phyloP scores from a whole-genome alignment of 1,284 basidiomycete genomes.

The Cryptococcus jaspeensis region DNA sequence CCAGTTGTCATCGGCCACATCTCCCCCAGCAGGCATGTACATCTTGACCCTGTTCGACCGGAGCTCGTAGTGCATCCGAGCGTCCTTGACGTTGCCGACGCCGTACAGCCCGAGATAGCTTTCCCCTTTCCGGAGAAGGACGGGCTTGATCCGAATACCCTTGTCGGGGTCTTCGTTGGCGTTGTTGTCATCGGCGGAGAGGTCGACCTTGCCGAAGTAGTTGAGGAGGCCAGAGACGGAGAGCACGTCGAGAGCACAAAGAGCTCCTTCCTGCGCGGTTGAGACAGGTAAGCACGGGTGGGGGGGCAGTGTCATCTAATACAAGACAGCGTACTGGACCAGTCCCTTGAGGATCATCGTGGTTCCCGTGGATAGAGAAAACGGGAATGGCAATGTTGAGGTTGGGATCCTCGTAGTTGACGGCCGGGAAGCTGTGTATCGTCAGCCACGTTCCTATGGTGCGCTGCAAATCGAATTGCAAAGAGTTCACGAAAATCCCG shows the following conservation, averaged over 20 bases:
- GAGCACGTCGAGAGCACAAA: constrained; percentile 91
- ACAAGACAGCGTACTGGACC: constrained; percentile 79
- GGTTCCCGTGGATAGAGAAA: constrained; percentile 99
- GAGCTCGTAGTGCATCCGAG: constrained; percentile 92
- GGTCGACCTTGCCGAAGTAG: constrained; percentile 86
- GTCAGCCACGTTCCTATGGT: background rate
- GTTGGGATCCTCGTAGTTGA: constrained; percentile 98
- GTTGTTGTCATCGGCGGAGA: constrained; percentile 58
- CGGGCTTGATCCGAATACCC: constrained; percentile 84
- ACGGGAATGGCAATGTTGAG: constrained; percentile 92
- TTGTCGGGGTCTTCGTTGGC: constrained; percentile 51
- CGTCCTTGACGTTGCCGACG: constrained; percentile 94
- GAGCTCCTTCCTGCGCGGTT: constrained; percentile 77
- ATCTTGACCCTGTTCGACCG: constrained; percentile 89
- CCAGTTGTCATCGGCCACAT: constrained; percentile 61
- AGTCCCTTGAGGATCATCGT: constrained; percentile 97
- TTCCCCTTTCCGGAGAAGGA: constrained; percentile 84
- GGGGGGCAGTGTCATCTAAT: too few species aligned
- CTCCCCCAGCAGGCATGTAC: constrained; percentile 90
- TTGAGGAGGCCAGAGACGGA: constrained; percentile 92
- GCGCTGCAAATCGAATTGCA: too few species aligned
- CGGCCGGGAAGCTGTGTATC: constrained; percentile 74
- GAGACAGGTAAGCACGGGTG: background rate
- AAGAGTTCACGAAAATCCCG: constrained; percentile 75
- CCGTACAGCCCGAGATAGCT: constrained; percentile 89